A percentile compares a stretch with the other conserved stretches of the same genome.
phyloP scores from a whole-genome alignment of 2,329 filamentous ascomycete genomes.

The Dryadomyces quercivorus region DNA sequence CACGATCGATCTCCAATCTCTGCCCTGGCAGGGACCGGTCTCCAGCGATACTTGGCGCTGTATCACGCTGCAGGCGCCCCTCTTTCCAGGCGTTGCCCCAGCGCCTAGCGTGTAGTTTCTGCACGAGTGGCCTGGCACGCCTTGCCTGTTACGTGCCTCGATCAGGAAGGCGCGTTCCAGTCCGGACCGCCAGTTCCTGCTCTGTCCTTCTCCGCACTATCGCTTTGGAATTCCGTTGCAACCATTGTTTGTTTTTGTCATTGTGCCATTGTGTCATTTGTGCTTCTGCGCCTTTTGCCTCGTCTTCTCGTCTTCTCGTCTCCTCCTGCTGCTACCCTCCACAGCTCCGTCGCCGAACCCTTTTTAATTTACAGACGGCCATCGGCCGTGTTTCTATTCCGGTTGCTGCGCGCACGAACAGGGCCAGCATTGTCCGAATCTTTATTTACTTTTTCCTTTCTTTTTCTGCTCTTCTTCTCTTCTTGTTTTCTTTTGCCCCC shows the following conservation, averaged over 20 bases:
- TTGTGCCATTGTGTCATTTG: no score
- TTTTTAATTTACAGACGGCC: neutral
- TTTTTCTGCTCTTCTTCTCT: neutral
- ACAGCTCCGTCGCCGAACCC: neutral
- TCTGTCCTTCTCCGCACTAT: neutral
- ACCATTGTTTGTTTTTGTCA: no score
- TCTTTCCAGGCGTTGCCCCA: neutral
- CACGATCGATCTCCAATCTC: neutral
- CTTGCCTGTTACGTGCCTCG: no score
- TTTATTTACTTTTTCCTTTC: neutral
- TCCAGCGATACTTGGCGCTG: neutral
- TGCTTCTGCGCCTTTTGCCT: no score
- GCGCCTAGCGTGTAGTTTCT: neutral
- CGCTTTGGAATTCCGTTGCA: neutral
- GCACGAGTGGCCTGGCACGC: neutral
- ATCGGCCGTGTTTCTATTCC: neutral
- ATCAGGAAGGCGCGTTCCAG: conserved; percentile 1
- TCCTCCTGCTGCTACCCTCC: neutral
- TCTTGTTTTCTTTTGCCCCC: neutral
- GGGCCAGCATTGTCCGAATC: no score
- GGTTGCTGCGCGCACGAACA: neutral
- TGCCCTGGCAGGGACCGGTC: no score
- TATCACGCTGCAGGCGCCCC: neutral
- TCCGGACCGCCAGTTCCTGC: neutral
- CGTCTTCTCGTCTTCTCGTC: no score